Evolutionary conservation across 2,329 filamentous ascomycete species (phyloP).

Genomic region (Thelonectria olida): DNA sequence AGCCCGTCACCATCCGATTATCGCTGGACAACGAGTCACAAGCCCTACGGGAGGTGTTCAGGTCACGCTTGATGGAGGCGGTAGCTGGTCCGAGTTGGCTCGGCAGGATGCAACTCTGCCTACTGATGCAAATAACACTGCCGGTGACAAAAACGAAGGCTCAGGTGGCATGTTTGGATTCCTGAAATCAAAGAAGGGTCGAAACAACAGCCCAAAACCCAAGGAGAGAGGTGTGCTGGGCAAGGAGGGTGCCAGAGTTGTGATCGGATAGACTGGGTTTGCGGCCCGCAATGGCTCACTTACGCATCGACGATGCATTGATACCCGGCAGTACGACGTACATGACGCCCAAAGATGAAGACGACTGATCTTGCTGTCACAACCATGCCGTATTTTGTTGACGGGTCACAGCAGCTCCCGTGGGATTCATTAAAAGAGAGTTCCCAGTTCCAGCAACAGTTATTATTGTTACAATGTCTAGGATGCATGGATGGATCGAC

Average conservation of each 20-base stretch:
- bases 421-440: conserved; percentile 7
- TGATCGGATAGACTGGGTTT: conserved; percentile 67
- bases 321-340: conserved; percentile 18
- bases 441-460: background rate
- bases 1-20: conserved; percentile 58
- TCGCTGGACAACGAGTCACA: conserved; percentile 73
- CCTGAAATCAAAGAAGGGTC: conserved; percentile 86
- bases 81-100: conserved; percentile 91
- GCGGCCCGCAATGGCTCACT: conserved; percentile 28
- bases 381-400: conserved; percentile 11
- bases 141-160: conserved; percentile 62
- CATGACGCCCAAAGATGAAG: conserved; percentile 16
- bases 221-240: conserved; percentile 93
- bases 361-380: conserved; percentile 5
- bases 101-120: conserved; percentile 82
- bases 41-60: conserved; percentile 87
- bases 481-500: conserved; percentile 15
- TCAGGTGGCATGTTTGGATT: conserved; percentile 91
- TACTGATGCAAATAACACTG: conserved; percentile 67
- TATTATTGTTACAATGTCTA: conserved; percentile 10
- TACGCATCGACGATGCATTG: conserved; percentile 22
- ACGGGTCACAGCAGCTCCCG: conserved; percentile 12
- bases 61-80: conserved; percentile 87
- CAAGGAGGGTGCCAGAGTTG: conserved; percentile 89
- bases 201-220: conserved; percentile 91